Conservation (phyloP, 1,284 basidiomycete genomes). For the Trichosporon asahii region DNA sequence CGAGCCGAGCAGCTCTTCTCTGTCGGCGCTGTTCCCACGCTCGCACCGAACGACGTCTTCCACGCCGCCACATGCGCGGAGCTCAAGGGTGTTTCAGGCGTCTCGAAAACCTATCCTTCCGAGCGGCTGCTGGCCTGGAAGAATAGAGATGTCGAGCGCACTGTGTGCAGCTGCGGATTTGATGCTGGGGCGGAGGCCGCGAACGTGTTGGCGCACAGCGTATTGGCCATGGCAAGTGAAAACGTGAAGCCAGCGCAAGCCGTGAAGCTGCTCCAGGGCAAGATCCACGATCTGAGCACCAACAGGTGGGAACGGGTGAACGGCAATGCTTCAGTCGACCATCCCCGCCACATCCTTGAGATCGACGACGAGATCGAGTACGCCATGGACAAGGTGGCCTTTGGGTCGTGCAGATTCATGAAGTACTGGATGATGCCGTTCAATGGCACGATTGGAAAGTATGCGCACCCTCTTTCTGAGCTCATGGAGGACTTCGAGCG, state of each 20-base stretch:
- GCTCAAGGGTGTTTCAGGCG: neutral
- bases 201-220: neutral
- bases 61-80: neutral
- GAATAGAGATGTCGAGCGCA: neutral
- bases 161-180: neutral
- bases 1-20: neutral
- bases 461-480: neutral
- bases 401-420: neutral
- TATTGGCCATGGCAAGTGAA: too few relatives aligned
- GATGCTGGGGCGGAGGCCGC: neutral
- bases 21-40: neutral
- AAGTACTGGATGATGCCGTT: conserved; percentile 5
- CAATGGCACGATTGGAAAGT: neutral
- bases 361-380: neutral
- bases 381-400: neutral
- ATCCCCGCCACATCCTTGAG: neutral
- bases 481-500: neutral
- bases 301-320: too few relatives aligned
- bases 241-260: too few relatives aligned
- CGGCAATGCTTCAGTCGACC: too few relatives aligned
- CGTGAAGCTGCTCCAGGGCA: too few relatives aligned
- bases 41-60: neutral
- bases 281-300: too few relatives aligned
- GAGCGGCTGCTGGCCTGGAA: neutral
- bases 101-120: neutral